Evolutionary conservation across 495 filamentous ascomycete genomes (phyloP), one percentile per base, ranked within the genome.

Genomic region (Penicillium psychrofluorescens): DNA sequence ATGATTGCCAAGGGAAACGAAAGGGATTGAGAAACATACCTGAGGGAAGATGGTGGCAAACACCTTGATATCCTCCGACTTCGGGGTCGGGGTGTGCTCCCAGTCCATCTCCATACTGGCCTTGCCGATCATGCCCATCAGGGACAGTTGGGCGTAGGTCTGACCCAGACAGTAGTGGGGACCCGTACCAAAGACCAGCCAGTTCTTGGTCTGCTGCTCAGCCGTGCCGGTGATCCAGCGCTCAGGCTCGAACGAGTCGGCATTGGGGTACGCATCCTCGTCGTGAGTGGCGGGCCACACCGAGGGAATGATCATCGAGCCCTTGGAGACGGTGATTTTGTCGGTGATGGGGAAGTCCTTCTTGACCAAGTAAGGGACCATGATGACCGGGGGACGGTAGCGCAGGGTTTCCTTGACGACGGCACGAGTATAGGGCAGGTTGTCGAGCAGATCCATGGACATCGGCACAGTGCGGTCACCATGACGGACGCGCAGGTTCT

Each of bases 21-120:
- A 11, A 13, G 12, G 11, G 7, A 29, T 35, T 11, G 13, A 33
- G 57, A 15, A 37, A 68, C 83, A 66, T 73, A 95, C 90, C 84
- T 85, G 83, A 39, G 92, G 92, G 76, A 98, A 98, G 45, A 98
- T 92, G 16, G 88, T 95, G 8, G 94, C 92, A 68, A 98, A 98
- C 44, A 97, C 91, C 75, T 95, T 90, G 65, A 98, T 97, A 61
- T 94, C 82, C 69, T 98, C 94, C 0, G 87, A 94, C 37, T 69
- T 44, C 0, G 80, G 75, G 12, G 92, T 98, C 11, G 84, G 59
- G 55, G 85, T 77, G 65, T 98, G 92, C 64, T 82, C 77, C 92
- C 92, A 98, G 64, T 96, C 83, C 55, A 97, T 73, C 52, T 81
- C 73, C 61, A 95, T 74, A 54, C 87, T 86, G n/a, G 94, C 88